Conservation (phyloP, 2,329 filamentous ascomycete genomes). For the Dothistroma septosporum region DNA sequence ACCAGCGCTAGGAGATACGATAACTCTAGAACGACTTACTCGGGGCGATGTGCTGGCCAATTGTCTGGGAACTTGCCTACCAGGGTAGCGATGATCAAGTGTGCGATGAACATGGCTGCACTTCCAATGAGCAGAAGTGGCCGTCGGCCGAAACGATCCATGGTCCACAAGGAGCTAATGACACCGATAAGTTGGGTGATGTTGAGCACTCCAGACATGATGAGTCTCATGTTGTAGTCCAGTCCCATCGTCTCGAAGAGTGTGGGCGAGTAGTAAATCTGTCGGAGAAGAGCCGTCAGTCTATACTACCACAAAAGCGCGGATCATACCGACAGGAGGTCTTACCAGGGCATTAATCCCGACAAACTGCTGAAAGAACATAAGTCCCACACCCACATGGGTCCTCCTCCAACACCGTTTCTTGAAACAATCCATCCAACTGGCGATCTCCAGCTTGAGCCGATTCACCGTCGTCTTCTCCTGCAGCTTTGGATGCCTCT, state of each 20-base stretch:
- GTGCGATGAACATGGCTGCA: constrained; percentile 46
- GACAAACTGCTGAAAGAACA: constrained; percentile 55
- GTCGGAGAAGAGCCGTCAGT: too few species aligned
- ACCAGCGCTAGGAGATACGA: too few species aligned
- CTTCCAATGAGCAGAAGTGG: constrained; percentile 43
- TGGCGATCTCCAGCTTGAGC: constrained; percentile 43
- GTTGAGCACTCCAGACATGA: constrained; percentile 43
- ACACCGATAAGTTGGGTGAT: constrained; percentile 43
- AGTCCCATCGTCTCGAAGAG: constrained; percentile 41
- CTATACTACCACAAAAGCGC: too few species aligned
- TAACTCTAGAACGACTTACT: constrained; percentile 16
- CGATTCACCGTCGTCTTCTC: constrained; percentile 25
- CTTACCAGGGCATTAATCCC: constrained; percentile 44
- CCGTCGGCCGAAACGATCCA: constrained; percentile 42
- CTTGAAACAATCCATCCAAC: constrained; percentile 49
- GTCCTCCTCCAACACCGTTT: constrained; percentile 46
- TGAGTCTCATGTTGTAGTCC: constrained; percentile 36
- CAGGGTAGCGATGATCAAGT: constrained; percentile 50
- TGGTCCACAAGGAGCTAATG: constrained; percentile 40
- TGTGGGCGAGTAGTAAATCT: constrained; percentile 48
- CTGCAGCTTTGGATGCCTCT: constrained; percentile 36
- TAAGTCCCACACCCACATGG: constrained; percentile 49
- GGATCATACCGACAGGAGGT: too few species aligned
- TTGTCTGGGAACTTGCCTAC: constrained; percentile 51
- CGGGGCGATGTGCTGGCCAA: constrained; percentile 41